Evolutionary conservation across 2,329 filamentous ascomycete genomes (phyloP).

Genomic region (Penicillium polonicum): DNA sequence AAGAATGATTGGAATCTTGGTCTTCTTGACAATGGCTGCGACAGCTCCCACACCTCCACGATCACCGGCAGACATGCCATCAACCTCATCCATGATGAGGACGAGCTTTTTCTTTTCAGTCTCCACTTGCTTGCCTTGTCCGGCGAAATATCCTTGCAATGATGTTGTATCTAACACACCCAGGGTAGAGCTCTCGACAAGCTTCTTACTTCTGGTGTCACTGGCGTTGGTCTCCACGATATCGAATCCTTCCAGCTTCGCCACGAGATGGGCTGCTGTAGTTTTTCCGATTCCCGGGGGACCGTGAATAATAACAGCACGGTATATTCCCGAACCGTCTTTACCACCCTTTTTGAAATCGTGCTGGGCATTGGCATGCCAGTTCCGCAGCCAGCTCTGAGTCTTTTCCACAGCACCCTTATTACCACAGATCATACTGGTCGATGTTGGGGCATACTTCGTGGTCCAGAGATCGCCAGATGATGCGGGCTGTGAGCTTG

Average conservation of each 20-base stretch:
- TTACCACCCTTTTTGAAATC: conserved; percentile 79
- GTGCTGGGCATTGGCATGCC: conserved; percentile 73
- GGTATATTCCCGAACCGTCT: conserved; percentile 77
- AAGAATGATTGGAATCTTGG: conserved; percentile 88
- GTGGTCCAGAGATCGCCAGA: conserved; percentile 77
- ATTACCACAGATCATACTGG: conserved; percentile 92
- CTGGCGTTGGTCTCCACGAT: conserved; percentile 94
- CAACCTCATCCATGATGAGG: conserved; percentile 97
- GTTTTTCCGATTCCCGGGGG: conserved; percentile 97
- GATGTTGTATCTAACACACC: conserved; percentile 94
- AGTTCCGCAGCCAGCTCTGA: conserved; percentile 80
- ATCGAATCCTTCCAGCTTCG: conserved; percentile 89
- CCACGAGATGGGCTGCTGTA: conserved; percentile 90
- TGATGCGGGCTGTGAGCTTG: conserved; percentile 40
- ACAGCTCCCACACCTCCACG: conserved; percentile 92
- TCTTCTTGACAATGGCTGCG: conserved; percentile 93
- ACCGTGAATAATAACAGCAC: conserved; percentile 92
- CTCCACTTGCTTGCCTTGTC: conserved; percentile 77
- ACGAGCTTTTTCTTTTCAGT: conserved; percentile 86
- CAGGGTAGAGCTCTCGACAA: conserved; percentile 83
- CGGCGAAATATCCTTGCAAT: conserved; percentile 83
- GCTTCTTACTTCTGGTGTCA: conserved; percentile 91
- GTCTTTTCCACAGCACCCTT: conserved; percentile 87
- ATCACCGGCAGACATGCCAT: conserved; percentile 97
- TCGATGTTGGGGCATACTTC: conserved; percentile 85